Evolutionary conservation across 164 flowering plant genomes (phyloP), one percentile per base, ranked within the genome.

Genomic region (Annona squamosa): DNA sequence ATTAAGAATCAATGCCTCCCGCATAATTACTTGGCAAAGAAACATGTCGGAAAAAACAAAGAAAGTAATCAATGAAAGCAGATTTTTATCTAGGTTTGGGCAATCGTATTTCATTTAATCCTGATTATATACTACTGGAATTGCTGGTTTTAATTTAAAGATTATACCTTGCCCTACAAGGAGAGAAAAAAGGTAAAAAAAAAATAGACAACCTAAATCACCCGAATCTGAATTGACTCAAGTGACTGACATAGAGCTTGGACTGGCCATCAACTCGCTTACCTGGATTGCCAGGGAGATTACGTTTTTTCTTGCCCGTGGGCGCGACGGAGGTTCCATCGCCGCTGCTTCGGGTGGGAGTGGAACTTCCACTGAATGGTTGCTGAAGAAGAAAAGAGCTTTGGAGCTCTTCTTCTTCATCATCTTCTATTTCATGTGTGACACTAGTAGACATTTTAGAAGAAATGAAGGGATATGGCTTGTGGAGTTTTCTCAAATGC

Each of bases 261-360:
- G 13, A 56, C 61, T 56, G 10, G 37, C 37, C 37, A 26, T 26
- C 37, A 26, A 3, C 12, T 69, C 13, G 19, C 82, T 79, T 79
- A 73, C 86, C 86, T 77, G 86, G 84, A 72, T 81, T 81, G 44
- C 84, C 84, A 0, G 86, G 84, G 61, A 75, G 84, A 77, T 76
- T 83, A 67, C 84, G 61, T 52, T 83, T 83, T 77, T 81, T 83
- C 71, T 81, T 83, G 3, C 66, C 76, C 1, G 59, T n/a, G 0
- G 75, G 65, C 48, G 68, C 52, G 66, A 69, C 65, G 56, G 78
- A 59, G 10, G 69, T 75, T 42, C 74, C 76, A 42, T 46, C 63
- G 1, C 74, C 75, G 59, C 69, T 65, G 37, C 69, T 77, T 12
- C 18, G 4, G 16, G 70, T 42, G 68, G 70, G 61, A 68, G 70